Percentiles rank a stretch among this genome's conserved stretches.
Conservation (phyloP, 345 rosid genomes). For the Rubroshorea leprosula region DNA sequence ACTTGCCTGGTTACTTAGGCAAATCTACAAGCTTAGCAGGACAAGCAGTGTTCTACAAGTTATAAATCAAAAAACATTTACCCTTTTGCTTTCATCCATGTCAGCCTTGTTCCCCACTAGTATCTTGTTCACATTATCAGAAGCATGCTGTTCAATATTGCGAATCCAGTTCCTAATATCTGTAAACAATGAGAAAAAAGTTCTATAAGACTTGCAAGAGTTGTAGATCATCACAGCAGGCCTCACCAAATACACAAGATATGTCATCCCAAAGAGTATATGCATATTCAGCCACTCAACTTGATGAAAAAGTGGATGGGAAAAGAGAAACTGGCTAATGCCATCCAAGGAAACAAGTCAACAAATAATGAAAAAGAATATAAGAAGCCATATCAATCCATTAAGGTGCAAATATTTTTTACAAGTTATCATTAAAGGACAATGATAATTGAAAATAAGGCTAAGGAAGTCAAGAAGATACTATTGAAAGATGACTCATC, state of each 20-base stretch:
- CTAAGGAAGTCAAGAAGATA: conserved; percentile 16
- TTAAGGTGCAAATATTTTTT: not conserved
- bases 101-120: conserved; percentile 98
- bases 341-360: not conserved
- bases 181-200: conserved; percentile 25
- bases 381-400: not conserved
- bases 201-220: conserved; percentile 12
- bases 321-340: not conserved
- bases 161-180: conserved; percentile 99
- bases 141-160: conserved; percentile 95
- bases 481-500: conserved; percentile 83
- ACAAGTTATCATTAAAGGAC: not conserved
- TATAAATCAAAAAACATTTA: conserved; percentile 17
- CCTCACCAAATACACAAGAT: conserved; percentile 1
- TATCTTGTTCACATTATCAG: conserved; percentile 89
- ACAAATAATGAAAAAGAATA: not conserved
- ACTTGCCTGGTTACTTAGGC: not conserved
- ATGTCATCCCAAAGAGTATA: conserved; percentile 1
- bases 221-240: not conserved
- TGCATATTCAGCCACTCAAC: conserved; percentile 9
- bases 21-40: conserved; percentile 11
- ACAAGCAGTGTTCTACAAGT: not conserved
- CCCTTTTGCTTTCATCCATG: conserved; percentile 99
- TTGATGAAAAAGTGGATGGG: conserved; percentile 5
- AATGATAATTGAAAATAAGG: not conserved